A percentile compares a stretch with the other conserved stretches of the same genome.
Conservation (phyloP, 495 filamentous ascomycete species). For the Neurospora tetrasperma region DNA sequence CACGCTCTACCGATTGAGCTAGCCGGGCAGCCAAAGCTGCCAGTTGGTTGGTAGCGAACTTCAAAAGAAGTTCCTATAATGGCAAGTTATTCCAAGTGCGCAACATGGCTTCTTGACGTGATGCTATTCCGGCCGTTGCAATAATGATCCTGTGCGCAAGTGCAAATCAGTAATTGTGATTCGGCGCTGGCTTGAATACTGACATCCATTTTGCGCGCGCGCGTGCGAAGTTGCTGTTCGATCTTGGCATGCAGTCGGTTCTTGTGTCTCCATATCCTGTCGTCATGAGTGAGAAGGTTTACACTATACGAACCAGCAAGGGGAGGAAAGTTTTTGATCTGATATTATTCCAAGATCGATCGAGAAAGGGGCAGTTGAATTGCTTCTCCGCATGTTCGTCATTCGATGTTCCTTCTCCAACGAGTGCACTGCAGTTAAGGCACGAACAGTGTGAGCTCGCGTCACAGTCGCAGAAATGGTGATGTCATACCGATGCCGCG, state of each 20-base stretch:
- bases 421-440: not conserved
- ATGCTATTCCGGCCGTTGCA: not conserved
- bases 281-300: not conserved
- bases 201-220: not conserved
- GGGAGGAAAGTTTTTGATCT: not conserved
- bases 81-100: rapidly evolving
- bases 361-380: not conserved
- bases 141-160: not conserved
- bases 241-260: not conserved
- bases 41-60: not conserved
- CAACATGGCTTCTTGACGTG: not conserved
- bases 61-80: not conserved
- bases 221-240: not conserved
- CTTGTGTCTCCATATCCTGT: not conserved
- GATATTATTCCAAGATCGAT: not conserved
- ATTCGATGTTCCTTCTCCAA: not conserved
- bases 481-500: not conserved
- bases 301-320: not conserved
- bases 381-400: not conserved
- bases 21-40: slow-evolving; percentile 24
- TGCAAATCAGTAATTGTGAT: not conserved
- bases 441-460: not conserved
- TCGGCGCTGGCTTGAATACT: not conserved
- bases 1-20: slow-evolving; percentile 69
- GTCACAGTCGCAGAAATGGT: not conserved